These are phyloP conservation scores for Oryza longistaminata DNA, from an alignment of 176 grass and related monocot genomes.

Conservation along the genomic window DNA sequence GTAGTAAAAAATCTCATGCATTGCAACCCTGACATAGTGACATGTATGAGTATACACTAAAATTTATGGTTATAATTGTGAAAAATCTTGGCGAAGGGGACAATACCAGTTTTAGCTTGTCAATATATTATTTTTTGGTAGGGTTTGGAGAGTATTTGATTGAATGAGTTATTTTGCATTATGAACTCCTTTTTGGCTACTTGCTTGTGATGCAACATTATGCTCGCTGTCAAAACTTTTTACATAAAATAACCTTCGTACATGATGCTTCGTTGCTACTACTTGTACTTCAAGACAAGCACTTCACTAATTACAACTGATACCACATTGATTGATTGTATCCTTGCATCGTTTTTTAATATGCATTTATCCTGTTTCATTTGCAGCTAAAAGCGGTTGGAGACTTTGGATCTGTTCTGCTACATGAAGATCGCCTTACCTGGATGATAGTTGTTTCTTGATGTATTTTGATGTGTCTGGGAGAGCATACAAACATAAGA, in stretches of 20 bases:
- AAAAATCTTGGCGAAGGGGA: neutral
- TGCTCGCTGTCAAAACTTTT: conserved; percentile 5
- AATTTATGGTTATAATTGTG: neutral
- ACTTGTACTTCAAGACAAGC: neutral
- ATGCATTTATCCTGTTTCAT: neutral
- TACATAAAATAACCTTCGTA: neutral
- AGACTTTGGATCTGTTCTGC: conserved; percentile 14
- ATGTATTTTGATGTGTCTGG: conserved; percentile 13
- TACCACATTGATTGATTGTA: neutral
- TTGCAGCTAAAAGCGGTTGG: conserved; percentile 32
- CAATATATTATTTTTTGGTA: neutral
- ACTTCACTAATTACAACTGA: conserved; percentile 1
- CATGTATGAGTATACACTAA: neutral
- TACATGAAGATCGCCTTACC: conserved; percentile 5
- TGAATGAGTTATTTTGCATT: conserved; percentile 1
- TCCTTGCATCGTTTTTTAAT: conserved; percentile 2
- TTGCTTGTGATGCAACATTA: neutral
- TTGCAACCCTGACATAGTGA: neutral
- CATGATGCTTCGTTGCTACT: conserved; percentile 4
- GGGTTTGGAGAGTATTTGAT: neutral
- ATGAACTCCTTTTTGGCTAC: neutral
- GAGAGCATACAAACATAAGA: conserved; percentile 8
- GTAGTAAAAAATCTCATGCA: neutral
- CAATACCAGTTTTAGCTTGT: neutral
- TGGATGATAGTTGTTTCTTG: conserved; percentile 29